phyloP scores from a whole-genome alignment of 768 basidiomycete genomes.

The Gymnopilus dilepis region DNA sequence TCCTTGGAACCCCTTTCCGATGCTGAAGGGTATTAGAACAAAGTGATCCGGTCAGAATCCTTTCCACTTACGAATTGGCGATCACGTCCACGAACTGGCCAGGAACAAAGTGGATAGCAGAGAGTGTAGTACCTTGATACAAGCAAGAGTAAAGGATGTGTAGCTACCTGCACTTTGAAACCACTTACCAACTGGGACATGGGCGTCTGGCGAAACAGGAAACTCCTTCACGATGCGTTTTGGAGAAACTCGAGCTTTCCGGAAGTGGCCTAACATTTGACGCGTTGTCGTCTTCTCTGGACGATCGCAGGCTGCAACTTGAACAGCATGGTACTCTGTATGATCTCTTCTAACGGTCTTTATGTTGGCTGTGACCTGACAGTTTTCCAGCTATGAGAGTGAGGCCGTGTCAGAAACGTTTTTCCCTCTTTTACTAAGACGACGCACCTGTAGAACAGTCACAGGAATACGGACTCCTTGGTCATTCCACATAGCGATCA shows the following conservation, averaged over 20 bases:
- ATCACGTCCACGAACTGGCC: slow-evolving; percentile 95
- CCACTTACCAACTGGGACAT: slow-evolving; percentile 82
- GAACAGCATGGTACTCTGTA: slow-evolving; percentile 88
- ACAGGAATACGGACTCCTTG: slow-evolving; percentile 89
- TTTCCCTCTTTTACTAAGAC: no score
- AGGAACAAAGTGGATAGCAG: slow-evolving; percentile 94
- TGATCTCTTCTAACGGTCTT: slow-evolving; percentile 65
- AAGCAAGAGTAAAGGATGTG: background rate
- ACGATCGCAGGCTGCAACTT: slow-evolving; percentile 85
- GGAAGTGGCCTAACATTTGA: slow-evolving; percentile 90
- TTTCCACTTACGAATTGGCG: slow-evolving; percentile 78
- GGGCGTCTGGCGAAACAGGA: slow-evolving; percentile 85
- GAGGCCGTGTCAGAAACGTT: no score
- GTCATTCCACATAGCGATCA: slow-evolving; percentile 93
- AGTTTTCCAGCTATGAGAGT: slow-evolving; percentile 73
- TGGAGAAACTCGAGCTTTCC: slow-evolving; percentile 77
- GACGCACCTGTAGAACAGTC: slow-evolving; percentile 88
- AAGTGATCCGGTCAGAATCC: background rate
- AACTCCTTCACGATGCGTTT: slow-evolving; percentile 91
- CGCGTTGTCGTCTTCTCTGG: slow-evolving; percentile 72
- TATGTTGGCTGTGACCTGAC: slow-evolving; percentile 87
- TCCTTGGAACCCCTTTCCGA: slow-evolving; percentile 97
- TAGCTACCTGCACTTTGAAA: background rate
- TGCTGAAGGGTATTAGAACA: slow-evolving; percentile 48
- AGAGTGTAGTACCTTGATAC: slow-evolving; percentile 80